Percentiles rank a stretch among this genome's conserved stretches.
Evolutionary conservation across 2,329 filamentous ascomycete genomes (phyloP).

Genomic region (Arthrobotrys entomopaga): DNA sequence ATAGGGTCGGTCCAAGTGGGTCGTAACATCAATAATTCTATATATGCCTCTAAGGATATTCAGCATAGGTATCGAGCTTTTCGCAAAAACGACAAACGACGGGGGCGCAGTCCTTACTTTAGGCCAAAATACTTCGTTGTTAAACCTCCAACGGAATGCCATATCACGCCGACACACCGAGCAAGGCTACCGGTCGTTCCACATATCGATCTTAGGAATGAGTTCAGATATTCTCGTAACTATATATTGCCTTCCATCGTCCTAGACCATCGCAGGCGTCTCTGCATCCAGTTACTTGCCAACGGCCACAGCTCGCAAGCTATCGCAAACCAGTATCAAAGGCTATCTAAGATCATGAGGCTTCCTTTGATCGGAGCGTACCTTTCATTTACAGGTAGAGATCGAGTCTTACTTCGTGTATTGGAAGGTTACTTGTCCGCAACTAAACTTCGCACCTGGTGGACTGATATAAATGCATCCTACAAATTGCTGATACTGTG

Average conservation of each 20-base stretch:
- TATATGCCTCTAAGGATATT: no score
- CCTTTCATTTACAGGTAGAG: slow-evolving; percentile 15
- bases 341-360: not conserved
- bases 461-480: slow-evolving; percentile 11
- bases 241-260: not conserved
- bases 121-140: not conserved
- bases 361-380: slow-evolving; percentile 25
- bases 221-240: not conserved
- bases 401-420: slow-evolving; percentile 29
- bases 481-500: slow-evolving; percentile 40
- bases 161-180: not conserved
- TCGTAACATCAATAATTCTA: no score
- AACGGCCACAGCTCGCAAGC: slow-evolving; percentile 19
- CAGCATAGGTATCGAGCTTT: no score
- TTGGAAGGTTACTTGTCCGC: slow-evolving; percentile 23
- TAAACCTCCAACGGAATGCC: not conserved
- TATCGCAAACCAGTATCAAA: slow-evolving; percentile 22
- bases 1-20: no score
- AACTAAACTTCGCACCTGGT: not conserved
- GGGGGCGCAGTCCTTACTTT: no score
- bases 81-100: no score
- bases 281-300: slow-evolving; percentile 21
- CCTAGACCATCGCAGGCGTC: slow-evolving; percentile 7
- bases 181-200: not conserved
- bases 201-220: not conserved